Conservation (phyloP, 179 eudicot species). For the Beta lomatogona region DNA sequence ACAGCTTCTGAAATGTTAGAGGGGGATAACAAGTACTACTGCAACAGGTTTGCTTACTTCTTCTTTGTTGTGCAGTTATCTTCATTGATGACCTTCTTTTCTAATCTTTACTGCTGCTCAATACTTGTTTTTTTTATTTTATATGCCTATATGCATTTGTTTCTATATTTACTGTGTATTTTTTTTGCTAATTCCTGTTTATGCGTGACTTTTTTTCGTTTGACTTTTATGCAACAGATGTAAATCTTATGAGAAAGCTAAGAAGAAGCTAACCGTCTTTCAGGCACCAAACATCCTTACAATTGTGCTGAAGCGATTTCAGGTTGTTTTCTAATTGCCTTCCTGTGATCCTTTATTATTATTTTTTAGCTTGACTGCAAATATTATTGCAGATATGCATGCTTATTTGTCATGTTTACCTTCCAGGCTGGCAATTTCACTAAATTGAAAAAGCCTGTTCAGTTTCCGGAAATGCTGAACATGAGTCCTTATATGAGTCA, state of each 20-base stretch:
- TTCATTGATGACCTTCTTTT: not conserved
- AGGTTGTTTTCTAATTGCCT: conserved; percentile 43
- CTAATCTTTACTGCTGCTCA: not conserved
- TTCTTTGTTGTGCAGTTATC: not conserved
- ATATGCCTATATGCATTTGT: not conserved
- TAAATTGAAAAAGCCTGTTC: conserved; percentile 72
- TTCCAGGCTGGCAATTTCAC: conserved; percentile 80
- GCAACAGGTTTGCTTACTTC: conserved; percentile 59
- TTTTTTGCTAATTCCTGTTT: not conserved
- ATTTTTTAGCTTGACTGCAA: not conserved
- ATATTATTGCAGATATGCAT: not conserved
- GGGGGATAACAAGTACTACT: conserved; percentile 80
- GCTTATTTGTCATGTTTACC: conserved; percentile 1
- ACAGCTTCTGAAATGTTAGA: conserved; percentile 74
- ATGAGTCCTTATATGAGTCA: conserved; percentile 79
- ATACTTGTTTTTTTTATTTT: not conserved
- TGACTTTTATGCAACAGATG: conserved; percentile 49
- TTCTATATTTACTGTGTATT: not conserved
- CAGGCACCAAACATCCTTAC: conserved; percentile 95
- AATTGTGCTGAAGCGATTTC: conserved; percentile 80
- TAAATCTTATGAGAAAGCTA: conserved; percentile 86
- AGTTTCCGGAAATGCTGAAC: conserved; percentile 72
- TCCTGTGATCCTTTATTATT: not conserved
- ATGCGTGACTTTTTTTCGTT: not conserved
- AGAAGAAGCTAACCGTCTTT: conserved; percentile 66